A percentile compares a stretch with the other conserved stretches of the same genome.
These are phyloP conservation scores for Cephaloascus fragrans DNA, from an alignment of 805 yeast genomes.

Conservation along the genomic window DNA sequence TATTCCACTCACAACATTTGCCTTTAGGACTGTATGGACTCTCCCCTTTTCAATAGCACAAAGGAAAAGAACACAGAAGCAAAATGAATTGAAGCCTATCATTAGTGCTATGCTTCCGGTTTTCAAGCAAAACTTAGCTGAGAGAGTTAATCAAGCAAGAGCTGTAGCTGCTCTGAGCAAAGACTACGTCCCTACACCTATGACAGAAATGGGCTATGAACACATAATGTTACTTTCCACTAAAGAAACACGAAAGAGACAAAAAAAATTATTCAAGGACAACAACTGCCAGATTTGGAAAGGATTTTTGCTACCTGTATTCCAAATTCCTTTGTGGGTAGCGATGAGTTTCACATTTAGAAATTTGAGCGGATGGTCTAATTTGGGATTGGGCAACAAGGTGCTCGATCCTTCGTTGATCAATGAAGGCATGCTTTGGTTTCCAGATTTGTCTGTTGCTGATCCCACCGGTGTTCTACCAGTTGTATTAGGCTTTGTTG, in stretches of 20 bases:
- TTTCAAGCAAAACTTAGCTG: constrained; percentile 45
- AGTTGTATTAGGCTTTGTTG: constrained; percentile 54
- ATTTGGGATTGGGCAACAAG: constrained; percentile 30
- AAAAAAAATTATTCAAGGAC: constrained; percentile 56
- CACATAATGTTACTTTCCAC: constrained; percentile 67
- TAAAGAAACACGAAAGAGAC: constrained; percentile 71
- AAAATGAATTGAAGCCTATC: constrained; percentile 62
- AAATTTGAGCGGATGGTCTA: constrained; percentile 60
- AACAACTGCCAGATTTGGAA: constrained; percentile 75
- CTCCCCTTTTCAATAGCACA: constrained; percentile 72
- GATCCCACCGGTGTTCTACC: constrained; percentile 65
- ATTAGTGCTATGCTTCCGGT: constrained; percentile 71
- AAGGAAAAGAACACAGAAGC: constrained; percentile 58
- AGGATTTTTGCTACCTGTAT: constrained; percentile 59
- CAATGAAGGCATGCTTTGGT: constrained; percentile 53
- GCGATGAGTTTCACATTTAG: constrained; percentile 68
- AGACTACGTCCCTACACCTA: not conserved
- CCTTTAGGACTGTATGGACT: constrained; percentile 57
- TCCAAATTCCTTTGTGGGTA: constrained; percentile 86
- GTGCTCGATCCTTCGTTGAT: constrained; percentile 42
- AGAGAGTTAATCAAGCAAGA: constrained; percentile 29
- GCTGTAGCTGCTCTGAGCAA: not conserved
- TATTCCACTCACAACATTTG: constrained; percentile 65
- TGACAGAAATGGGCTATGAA: constrained; percentile 50
- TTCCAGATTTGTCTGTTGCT: constrained; percentile 44